A percentile compares a stretch with the other conserved stretches of the same genome.
Evolutionary conservation across 805 yeast genomes (phyloP).

Genomic region (Saccharomycopsis lassenensis): DNA sequence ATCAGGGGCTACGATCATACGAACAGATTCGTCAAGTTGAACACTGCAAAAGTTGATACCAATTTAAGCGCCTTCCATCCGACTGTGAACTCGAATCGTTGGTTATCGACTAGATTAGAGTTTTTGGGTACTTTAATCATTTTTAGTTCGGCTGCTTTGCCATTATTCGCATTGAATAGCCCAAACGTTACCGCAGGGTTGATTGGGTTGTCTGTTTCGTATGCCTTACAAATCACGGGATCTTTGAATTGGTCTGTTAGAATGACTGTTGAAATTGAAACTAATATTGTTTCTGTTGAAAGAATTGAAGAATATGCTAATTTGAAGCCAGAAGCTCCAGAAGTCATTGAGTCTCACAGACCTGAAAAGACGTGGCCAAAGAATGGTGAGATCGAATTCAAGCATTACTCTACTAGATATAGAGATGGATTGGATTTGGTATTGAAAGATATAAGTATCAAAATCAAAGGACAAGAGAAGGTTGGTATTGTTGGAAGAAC

Average conservation of each 20-base stretch:
- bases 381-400: constrained; percentile 54
- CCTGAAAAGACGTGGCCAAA: constrained; percentile 71
- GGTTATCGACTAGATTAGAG: constrained; percentile 94
- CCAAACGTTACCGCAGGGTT: constrained; percentile 80
- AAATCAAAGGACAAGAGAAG: constrained; percentile 66
- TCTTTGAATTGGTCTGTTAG: constrained; percentile 95
- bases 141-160: constrained; percentile 72
- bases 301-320: constrained; percentile 80
- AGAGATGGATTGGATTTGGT: constrained; percentile 75
- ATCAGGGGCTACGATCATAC: constrained; percentile 66
- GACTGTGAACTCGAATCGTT: constrained; percentile 84
- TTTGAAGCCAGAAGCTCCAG: constrained; percentile 81
- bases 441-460: constrained; percentile 52
- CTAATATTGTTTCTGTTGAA: constrained; percentile 94
- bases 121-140: constrained; percentile 84
- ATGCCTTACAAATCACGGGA: constrained; percentile 88
- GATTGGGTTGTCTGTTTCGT: constrained; percentile 88
- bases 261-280: constrained; percentile 97
- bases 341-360: constrained; percentile 46
- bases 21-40: constrained; percentile 50
- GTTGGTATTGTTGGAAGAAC: constrained; percentile 95
- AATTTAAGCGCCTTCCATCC: constrained; percentile 93
- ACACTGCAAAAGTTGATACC: constrained; percentile 63
- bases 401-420: constrained; percentile 72
- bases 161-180: constrained; percentile 55